A percentile compares a stretch with the other conserved stretches of the same genome.
Evolutionary conservation across 208 protist species (phyloP).

Genomic region (Leishmania gerbilli): DNA sequence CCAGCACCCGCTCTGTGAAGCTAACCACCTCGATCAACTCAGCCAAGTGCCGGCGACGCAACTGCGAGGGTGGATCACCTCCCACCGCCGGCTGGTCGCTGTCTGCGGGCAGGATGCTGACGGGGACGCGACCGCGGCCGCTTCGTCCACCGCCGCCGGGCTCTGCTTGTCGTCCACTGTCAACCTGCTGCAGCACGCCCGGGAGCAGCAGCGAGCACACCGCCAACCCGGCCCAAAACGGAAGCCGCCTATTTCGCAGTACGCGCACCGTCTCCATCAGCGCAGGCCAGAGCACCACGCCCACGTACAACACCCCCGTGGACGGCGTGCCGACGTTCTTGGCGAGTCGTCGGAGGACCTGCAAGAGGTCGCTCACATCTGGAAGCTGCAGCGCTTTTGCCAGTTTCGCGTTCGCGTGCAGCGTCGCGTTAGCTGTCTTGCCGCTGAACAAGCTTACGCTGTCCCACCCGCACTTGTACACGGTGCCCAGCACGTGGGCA

Average conservation of each 20-base stretch:
- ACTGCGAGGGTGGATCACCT: not conserved
- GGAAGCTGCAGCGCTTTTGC: constrained; percentile 37
- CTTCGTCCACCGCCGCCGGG: not conserved
- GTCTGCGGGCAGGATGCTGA: constrained; percentile 1
- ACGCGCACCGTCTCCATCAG: constrained; percentile 31
- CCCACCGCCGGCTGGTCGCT: not conserved
- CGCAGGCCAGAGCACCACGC: constrained; percentile 23
- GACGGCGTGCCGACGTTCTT: constrained; percentile 26
- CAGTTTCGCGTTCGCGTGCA: constrained; percentile 47
- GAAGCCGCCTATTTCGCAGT: constrained; percentile 34
- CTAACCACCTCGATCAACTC: constrained; percentile 31
- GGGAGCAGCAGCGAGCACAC: constrained; percentile 65
- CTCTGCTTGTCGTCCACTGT: constrained; percentile 2
- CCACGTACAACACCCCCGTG: constrained; percentile 14
- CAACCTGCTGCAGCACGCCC: constrained; percentile 32
- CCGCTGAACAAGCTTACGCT: constrained; percentile 31
- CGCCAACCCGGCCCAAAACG: constrained; percentile 69
- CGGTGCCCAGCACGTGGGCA: constrained; percentile 25
- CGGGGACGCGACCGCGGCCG: not conserved
- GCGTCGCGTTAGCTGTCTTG: constrained; percentile 21
- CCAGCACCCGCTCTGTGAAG: constrained; percentile 39
- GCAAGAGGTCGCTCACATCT: constrained; percentile 32
- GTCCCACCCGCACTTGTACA: constrained; percentile 34
- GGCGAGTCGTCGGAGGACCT: constrained; percentile 37
- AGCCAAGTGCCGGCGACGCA: constrained; percentile 9